Conservation (phyloP, 805 yeast genomes). For the Cyberlindnera bimundalis region DNA sequence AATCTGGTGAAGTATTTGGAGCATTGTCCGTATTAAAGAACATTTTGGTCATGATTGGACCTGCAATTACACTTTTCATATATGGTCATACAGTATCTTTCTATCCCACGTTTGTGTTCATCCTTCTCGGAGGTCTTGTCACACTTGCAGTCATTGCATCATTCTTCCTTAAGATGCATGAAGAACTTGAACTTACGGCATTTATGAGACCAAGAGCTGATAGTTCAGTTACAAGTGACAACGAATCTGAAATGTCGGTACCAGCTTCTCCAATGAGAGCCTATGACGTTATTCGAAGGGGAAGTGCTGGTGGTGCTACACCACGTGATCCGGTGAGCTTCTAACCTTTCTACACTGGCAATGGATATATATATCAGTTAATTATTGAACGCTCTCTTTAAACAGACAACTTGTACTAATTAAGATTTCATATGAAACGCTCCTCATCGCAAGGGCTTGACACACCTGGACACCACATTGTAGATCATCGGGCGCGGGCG, state of each 20-base stretch:
- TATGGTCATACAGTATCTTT: slow-evolving; percentile 43
- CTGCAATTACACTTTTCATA: slow-evolving; percentile 44
- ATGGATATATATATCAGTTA: too few species aligned
- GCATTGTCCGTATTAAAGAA: slow-evolving; percentile 61
- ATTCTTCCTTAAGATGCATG: slow-evolving; percentile 13
- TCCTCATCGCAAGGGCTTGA: background rate
- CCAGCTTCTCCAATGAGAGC: slow-evolving; percentile 13
- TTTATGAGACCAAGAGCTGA: slow-evolving; percentile 8
- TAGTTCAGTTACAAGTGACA: slow-evolving; percentile 2
- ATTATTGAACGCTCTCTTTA: background rate
- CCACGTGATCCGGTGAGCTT: slow-evolving; percentile 8
- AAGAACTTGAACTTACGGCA: slow-evolving; percentile 9
- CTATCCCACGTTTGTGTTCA: slow-evolving; percentile 38
- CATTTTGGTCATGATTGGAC: slow-evolving; percentile 43
- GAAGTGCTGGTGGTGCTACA: slow-evolving; percentile 12
- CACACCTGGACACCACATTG: background rate
- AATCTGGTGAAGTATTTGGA: slow-evolving; percentile 71
- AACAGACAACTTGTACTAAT: too few species aligned
- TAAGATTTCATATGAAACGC: too few species aligned
- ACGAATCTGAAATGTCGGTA: slow-evolving; percentile 3
- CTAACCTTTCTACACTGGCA: too few species aligned
- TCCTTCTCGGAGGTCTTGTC: slow-evolving; percentile 12
- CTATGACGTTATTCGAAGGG: slow-evolving; percentile 12
- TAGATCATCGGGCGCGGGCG: too few species aligned
- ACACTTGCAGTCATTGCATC: background rate